A percentile compares a stretch with the other conserved stretches of the same genome.
Evolutionary conservation across 495 filamentous ascomycete species (phyloP).

Genomic region (Pyrenula massariospora): DNA sequence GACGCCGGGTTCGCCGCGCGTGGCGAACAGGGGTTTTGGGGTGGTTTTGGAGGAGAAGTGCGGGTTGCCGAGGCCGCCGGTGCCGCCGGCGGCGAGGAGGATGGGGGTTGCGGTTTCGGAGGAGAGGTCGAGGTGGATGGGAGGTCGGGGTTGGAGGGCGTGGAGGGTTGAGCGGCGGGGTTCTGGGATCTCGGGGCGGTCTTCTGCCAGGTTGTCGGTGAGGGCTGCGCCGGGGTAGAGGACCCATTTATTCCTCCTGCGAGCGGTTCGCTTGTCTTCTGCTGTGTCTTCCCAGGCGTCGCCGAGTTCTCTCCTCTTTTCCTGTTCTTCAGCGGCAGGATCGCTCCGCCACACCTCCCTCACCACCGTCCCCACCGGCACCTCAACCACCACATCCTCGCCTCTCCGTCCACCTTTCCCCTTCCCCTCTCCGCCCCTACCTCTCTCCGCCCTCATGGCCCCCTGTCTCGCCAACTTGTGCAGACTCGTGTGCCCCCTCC

Average conservation of each 20-base stretch:
- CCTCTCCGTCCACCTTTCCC: constrained; percentile 68
- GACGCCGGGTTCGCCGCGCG: constrained; percentile 68
- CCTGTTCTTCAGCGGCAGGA: constrained; percentile 55
- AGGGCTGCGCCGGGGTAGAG: constrained; percentile 67
- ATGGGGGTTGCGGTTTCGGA: constrained; percentile 70
- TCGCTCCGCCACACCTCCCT: constrained; percentile 70
- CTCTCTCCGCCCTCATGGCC: constrained; percentile 63
- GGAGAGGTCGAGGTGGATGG: constrained; percentile 73
- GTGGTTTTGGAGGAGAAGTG: constrained; percentile 68
- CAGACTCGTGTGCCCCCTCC: constrained; percentile 77
- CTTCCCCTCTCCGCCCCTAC: constrained; percentile 79
- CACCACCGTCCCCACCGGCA: constrained; percentile 87
- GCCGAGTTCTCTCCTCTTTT: constrained; percentile 5
- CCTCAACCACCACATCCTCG: constrained; percentile 75
- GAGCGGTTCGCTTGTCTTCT: constrained; percentile 16
- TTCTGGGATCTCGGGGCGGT: constrained; percentile 44
- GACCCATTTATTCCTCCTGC: constrained; percentile 62
- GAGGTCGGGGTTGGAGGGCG: constrained; percentile 51
- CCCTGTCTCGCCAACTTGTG: constrained; percentile 80
- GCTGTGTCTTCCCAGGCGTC: not conserved
- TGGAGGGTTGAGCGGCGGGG: constrained; percentile 44
- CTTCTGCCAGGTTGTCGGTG: constrained; percentile 48
- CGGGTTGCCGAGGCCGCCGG: constrained; percentile 86
- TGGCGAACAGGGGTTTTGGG: constrained; percentile 73
- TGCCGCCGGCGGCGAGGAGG: constrained; percentile 79